These are phyloP conservation scores for Colletotrichum endophyticum DNA, from an alignment of 2,329 filamentous ascomycete genomes.

Conservation along the genomic window DNA sequence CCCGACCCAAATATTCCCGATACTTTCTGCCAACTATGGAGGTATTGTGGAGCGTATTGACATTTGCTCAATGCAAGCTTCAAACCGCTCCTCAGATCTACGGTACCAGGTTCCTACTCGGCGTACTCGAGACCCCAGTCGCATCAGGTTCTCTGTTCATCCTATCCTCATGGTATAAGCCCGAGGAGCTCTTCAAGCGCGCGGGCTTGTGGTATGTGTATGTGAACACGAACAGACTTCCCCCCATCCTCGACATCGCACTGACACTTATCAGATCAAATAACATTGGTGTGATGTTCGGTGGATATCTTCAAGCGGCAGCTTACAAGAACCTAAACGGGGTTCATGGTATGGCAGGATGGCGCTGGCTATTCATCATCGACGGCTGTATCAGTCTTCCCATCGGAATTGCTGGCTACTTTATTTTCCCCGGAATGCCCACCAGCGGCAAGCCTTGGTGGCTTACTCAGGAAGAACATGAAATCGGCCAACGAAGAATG, in stretches of 20 bases:
- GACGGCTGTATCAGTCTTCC: conserved; percentile 60
- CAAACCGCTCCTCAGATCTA: conserved; percentile 30
- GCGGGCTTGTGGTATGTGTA: conserved; percentile 52
- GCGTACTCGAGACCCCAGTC: conserved; percentile 24
- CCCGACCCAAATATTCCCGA: conserved; percentile 22
- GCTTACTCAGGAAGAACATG: conserved; percentile 34
- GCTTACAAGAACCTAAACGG: conserved; percentile 56
- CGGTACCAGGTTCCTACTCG: conserved; percentile 32
- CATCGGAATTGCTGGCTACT: conserved; percentile 53
- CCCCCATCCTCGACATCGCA: not conserved
- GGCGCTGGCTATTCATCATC: conserved; percentile 60
- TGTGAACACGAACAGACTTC: conserved; percentile 12
- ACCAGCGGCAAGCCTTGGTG: conserved; percentile 40
- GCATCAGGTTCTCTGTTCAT: conserved; percentile 25
- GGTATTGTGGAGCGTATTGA: conserved; percentile 25
- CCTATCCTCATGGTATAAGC: conserved; percentile 33
- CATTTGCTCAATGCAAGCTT: conserved; percentile 26
- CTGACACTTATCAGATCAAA: conserved; percentile 5
- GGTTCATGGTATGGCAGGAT: conserved; percentile 50
- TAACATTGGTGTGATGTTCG: conserved; percentile 29
- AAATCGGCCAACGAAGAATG: conserved; percentile 35
- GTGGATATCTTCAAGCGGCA: conserved; percentile 36
- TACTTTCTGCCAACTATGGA: conserved; percentile 26
- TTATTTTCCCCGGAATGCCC: conserved; percentile 47
- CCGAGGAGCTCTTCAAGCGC: conserved; percentile 45